Evolutionary conservation across 1,284 basidiomycete species (phyloP), one percentile per base, ranked within the genome.

Genomic region (Cutaneotrichosporon dermatis): DNA sequence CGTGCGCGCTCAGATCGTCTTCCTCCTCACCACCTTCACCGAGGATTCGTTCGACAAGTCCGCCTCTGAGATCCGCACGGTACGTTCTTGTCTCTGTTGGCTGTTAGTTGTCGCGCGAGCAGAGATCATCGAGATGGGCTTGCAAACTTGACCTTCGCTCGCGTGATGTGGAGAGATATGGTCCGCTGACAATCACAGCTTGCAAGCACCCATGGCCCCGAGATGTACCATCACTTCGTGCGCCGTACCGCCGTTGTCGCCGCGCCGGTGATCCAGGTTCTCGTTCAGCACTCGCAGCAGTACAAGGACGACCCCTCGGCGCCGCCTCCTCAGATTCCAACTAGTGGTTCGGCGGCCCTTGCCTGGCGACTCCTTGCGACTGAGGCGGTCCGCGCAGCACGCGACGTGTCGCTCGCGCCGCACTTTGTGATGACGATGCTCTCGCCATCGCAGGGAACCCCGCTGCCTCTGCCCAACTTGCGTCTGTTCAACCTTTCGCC

Each of bases 41-140:
- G 93, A 96, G 80, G 93, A 95, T 70, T 92, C 92, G 79, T 96
- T 92, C 74, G 89, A 91, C 74, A 86, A 89, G 75, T 90, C 94
- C 76, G 87, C 92, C 74, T 80, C 85, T 59, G 92, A 96, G 81
- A 94, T 96, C 70, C 86, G 89, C 73, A 89, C 89, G 61, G 92
- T 95, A 76, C 71, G 89, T 84, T 13, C 33, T 33, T 34, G 2
- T 34, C 45, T 51, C n/a, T 16, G 15, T 15, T 34, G 33, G 13
- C 42, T 46, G 55, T 54, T 25, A 25, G 25, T 25, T 25, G 25
- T 25, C 25, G 25, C 25, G 25, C 25, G 25, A 25, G 25, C 25
- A 25, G 25, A 25, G 25, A 25, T 25, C 25, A 25, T 25, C 25
- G 25, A 25, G 25, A 25, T 25, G 25, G 39, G 39, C 39, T 40